Conservation (phyloP, 148 eudicot species). For the Amaranthus cruentus region DNA sequence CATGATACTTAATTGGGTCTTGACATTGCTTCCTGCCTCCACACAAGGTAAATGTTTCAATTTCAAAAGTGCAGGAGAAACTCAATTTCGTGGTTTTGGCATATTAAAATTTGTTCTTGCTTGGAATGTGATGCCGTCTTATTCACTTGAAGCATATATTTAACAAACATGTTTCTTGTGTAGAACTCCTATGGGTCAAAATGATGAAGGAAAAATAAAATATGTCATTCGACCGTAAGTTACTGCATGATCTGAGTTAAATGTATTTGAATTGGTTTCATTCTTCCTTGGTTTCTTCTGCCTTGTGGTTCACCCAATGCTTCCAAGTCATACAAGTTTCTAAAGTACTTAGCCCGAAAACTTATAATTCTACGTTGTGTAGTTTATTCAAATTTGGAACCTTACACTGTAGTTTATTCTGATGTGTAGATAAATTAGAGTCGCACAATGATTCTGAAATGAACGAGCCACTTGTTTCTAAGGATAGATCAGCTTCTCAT, state of each 20-base stretch:
- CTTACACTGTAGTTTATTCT: too few species aligned
- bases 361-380: too few species aligned
- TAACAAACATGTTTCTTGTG: conserved; percentile 7
- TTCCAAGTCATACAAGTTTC: too few species aligned
- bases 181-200: conserved; percentile 80
- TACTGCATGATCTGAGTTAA: background rate
- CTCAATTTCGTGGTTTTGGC: background rate
- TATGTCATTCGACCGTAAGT: conserved; percentile 95
- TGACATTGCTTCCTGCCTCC: conserved; percentile 90
- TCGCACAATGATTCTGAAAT: too few species aligned
- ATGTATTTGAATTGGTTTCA: background rate
- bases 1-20: conserved; percentile 77
- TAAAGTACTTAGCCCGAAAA: too few species aligned
- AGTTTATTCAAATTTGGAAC: too few species aligned
- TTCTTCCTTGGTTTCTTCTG: conserved; percentile 1
- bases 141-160: background rate
- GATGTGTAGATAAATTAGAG: too few species aligned
- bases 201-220: conserved; percentile 86
- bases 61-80: conserved; percentile 3
- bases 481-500: too few species aligned
- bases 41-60: conserved; percentile 61
- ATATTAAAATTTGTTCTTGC: background rate
- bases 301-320: background rate
- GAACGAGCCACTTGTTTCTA: too few species aligned
- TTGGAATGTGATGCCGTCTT: background rate